Percentiles rank a stretch among this genome's conserved stretches.
phyloP scores from a whole-genome alignment of 1,284 basidiomycete genomes.

The Neotropicomus parvogracilis region DNA sequence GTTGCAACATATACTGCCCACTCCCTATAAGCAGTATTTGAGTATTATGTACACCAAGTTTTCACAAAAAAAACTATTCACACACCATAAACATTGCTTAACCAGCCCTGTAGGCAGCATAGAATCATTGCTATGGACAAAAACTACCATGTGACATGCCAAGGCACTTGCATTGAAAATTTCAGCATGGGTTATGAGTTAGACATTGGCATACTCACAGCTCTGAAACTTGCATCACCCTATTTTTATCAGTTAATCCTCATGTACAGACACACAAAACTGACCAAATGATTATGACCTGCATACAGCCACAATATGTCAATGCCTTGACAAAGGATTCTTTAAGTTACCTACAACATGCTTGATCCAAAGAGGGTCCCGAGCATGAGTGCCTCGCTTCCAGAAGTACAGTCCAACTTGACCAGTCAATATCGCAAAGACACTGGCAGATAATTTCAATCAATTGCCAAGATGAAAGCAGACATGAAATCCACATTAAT shows the following conservation, averaged over 20 bases:
- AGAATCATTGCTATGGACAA: conserved; percentile 7
- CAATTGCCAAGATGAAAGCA: neutral
- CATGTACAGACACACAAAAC: neutral
- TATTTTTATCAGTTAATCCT: conserved; percentile 9
- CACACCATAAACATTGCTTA: conserved; percentile 12
- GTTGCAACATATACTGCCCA: conserved; percentile 7
- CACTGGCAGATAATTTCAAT: conserved; percentile 1
- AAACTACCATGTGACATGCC: conserved; percentile 5
- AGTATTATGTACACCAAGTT: neutral
- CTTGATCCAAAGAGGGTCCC: conserved; percentile 26
- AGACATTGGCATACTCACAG: conserved; percentile 6
- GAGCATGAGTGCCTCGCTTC: conserved; percentile 13
- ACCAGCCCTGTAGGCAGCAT: fast-evolving
- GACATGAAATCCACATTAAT: conserved; percentile 8
- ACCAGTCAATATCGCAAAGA: conserved; percentile 23
- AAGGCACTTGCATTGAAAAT: conserved; percentile 14
- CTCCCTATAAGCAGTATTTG: conserved; percentile 12
- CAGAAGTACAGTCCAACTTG: conserved; percentile 25
- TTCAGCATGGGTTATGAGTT: neutral
- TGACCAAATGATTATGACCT: conserved; percentile 24
- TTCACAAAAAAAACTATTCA: neutral
- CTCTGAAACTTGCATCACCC: conserved; percentile 19
- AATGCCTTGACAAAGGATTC: neutral
- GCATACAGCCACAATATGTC: neutral
- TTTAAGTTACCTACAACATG: conserved; percentile 11